Conservation (phyloP, 495 filamentous ascomycete genomes). For the Wilcoxina mikolae region DNA sequence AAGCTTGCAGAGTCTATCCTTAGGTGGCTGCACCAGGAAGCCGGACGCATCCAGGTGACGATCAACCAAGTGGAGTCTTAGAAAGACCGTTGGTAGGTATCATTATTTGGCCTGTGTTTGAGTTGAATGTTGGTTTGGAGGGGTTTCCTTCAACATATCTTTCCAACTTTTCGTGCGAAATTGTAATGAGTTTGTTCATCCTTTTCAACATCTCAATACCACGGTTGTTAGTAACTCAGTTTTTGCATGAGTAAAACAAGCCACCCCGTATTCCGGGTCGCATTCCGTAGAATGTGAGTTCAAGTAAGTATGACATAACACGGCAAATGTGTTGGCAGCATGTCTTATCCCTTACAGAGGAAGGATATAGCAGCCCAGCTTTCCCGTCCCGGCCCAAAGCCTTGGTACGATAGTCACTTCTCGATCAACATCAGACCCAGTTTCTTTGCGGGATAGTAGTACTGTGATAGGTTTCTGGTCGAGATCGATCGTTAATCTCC, state of each 20-base stretch:
- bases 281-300: background rate
- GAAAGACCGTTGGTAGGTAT: background rate
- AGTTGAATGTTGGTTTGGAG: background rate
- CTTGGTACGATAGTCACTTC: constrained; percentile 57
- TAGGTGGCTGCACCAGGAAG: constrained; percentile 21
- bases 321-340: background rate
- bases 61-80: constrained; percentile 3
- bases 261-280: background rate
- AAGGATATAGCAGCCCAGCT: constrained; percentile 53
- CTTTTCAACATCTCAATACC: background rate
- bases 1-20: constrained; percentile 16
- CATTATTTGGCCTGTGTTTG: background rate
- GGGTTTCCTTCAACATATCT: background rate
- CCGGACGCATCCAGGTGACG: constrained; percentile 16
- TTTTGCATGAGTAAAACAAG: background rate
- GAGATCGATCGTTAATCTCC: background rate
- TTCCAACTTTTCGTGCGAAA: background rate
- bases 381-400: constrained; percentile 74
- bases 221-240: background rate
- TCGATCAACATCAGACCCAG: constrained; percentile 38
- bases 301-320: background rate
- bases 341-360: constrained; percentile 11
- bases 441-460: constrained; percentile 37
- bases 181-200: background rate
- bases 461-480: constrained; percentile 40